Evolutionary conservation across 441 rosid genomes (phyloP), one percentile per base, ranked within the genome.

Genomic region (Mallotus repandus): DNA sequence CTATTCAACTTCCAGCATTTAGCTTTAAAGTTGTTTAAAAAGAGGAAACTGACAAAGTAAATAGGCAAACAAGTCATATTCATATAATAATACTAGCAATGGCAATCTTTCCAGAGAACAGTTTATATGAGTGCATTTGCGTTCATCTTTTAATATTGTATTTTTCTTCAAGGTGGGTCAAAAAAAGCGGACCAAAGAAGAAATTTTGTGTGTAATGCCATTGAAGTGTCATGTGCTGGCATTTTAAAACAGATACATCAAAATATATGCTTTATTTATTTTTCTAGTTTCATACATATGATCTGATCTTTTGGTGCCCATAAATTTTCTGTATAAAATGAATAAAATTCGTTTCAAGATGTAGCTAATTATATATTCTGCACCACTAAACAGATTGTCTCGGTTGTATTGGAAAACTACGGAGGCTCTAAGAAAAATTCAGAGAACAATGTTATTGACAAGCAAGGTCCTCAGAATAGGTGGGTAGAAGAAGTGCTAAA

Each of bases 351-450:
- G 25, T 14, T 68, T 55, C 32, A 57, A 7, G 46, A 13, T 49
- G 9, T 13, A 9, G 3, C 52, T 62, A 13, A 25, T 29, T 35
- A 63, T 55, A 32, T 21, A 14, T 22, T 74, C 50, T 60, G 55
- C 74, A 55, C 76, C 11, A 55, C 71, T 69, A 49, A 70, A 82
- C 86, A 96, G 99, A 83, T 96, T 81, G 96, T 94, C 78, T 78
- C 93, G 67, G 96, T 86, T 70, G 92, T 92, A 68, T 82, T 96
- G 86, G 98, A 96, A 84, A 96, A 92, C 68, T 96, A 89, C 75
- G 85, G 82, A 72, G 75, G 81, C 61, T 72, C 71, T 15, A 69
- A 76, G 71, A 84, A 82, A 83, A 81, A 21, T 71, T 53, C 71
- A 32, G 86, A 84, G 77, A 84, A 82, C 80, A 75, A 67, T 78